A percentile compares a stretch with the other conserved stretches of the same genome.
phyloP scores from a whole-genome alignment of 1,284 basidiomycete genomes.

The Malassezia slooffiae region DNA sequence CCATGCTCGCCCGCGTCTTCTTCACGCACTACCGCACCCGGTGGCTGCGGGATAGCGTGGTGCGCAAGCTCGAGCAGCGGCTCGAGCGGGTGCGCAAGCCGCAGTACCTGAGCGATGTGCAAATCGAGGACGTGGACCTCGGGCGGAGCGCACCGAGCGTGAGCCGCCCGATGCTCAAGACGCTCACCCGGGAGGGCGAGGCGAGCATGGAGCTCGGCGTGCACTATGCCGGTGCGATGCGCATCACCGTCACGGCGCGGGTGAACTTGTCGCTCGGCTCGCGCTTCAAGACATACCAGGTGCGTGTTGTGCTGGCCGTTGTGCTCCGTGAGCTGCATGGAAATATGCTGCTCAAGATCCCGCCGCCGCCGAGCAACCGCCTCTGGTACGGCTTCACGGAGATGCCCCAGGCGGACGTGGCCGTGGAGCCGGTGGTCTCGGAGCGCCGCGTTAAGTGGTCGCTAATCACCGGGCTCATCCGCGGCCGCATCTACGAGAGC shows the following conservation, averaged over 20 bases:
- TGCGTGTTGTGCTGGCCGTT: slow-evolving; percentile 76
- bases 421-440: slow-evolving; percentile 83
- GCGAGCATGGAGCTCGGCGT: slow-evolving; percentile 75
- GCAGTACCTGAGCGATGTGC: slow-evolving; percentile 69
- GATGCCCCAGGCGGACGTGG: slow-evolving; percentile 74
- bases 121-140: slow-evolving; percentile 77
- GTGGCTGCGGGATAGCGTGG: slow-evolving; percentile 68
- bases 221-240: slow-evolving; percentile 71
- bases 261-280: slow-evolving; percentile 64
- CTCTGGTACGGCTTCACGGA: slow-evolving; percentile 98
- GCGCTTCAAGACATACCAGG: slow-evolving; percentile 73
- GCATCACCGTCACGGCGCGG: slow-evolving; percentile 77
- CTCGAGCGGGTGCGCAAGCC: slow-evolving; percentile 80
- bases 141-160: slow-evolving; percentile 60
- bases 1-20: slow-evolving; percentile 79
- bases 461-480: slow-evolving; percentile 79
- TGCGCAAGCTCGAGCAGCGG: slow-evolving; percentile 81
- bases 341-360: slow-evolving; percentile 77
- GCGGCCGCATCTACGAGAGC: slow-evolving; percentile 67
- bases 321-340: slow-evolving; percentile 77
- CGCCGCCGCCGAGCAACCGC: slow-evolving; percentile 86
- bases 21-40: slow-evolving; percentile 79
- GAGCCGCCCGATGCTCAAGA: slow-evolving; percentile 89
- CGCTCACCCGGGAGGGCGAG: slow-evolving; percentile 81
- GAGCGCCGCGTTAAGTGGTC: slow-evolving; percentile 81